Conservation (phyloP, 148 eudicot species). For the Gaultheria prostrata region DNA sequence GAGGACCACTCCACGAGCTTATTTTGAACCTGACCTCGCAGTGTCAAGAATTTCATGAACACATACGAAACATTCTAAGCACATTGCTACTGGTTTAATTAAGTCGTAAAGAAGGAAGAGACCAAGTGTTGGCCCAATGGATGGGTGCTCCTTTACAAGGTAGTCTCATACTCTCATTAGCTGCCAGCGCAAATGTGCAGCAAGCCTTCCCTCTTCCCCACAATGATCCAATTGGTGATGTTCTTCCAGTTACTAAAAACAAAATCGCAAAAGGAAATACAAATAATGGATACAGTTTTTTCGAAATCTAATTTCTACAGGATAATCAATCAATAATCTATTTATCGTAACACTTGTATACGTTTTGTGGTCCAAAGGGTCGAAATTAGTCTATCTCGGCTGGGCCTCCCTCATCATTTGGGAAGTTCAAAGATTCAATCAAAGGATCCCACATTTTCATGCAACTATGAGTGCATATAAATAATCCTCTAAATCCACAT, state of each 20-base stretch:
- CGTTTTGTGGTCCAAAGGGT: not conserved
- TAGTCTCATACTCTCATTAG: slow-evolving; percentile 8
- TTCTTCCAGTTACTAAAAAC: not conserved
- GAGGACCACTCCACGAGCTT: not conserved
- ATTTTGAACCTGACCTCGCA: not conserved
- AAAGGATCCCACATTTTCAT: not conserved
- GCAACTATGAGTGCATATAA: too few species aligned
- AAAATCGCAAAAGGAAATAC: not conserved
- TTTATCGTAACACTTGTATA: not conserved
- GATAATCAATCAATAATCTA: not conserved
- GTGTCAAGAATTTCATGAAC: not conserved
- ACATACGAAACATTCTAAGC: not conserved
- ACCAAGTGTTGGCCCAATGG: not conserved
- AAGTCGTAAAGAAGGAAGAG: not conserved
- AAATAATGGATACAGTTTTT: not conserved
- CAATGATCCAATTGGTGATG: not conserved
- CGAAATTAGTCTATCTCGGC: not conserved
- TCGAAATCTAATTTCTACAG: not conserved
- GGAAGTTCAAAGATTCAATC: not conserved
- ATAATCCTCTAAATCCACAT: not conserved
- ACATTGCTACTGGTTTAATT: not conserved
- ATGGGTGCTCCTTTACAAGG: not conserved
- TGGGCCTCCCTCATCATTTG: not conserved
- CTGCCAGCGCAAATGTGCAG: not conserved
- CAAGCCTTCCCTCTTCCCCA: not conserved